A percentile compares a stretch with the other conserved stretches of the same genome.
These are phyloP conservation scores for Colletotrichum musicola DNA, from an alignment of 2,329 filamentous ascomycete species.

Conservation along the genomic window DNA sequence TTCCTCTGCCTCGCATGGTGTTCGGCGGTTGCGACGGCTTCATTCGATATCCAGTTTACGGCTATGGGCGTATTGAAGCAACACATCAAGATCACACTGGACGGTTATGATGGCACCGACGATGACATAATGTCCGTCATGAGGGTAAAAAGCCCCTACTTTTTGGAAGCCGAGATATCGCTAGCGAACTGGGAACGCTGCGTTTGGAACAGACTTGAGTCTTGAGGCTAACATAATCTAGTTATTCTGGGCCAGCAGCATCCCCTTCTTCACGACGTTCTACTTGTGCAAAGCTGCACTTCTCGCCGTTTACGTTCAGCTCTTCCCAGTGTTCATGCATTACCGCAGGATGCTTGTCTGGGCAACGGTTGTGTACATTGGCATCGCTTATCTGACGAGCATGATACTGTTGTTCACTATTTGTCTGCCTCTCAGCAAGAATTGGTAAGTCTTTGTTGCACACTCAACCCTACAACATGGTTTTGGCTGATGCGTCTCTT, in stretches of 20 bases:
- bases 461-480: too few relatives aligned
- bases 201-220: background rate
- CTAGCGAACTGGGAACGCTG: background rate
- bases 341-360: conserved; percentile 30
- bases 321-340: conserved; percentile 35
- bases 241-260: conserved; percentile 36
- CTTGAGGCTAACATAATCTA: background rate
- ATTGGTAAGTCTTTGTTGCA: conserved; percentile 8
- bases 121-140: conserved; percentile 5
- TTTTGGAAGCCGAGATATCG: background rate
- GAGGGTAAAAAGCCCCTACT: conserved; percentile 5
- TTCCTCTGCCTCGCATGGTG: conserved; percentile 34
- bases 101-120: conserved; percentile 28
- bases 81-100: conserved; percentile 26
- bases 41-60: conserved; percentile 36
- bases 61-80: conserved; percentile 33
- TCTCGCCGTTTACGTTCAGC: conserved; percentile 29
- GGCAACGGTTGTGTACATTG: conserved; percentile 21
- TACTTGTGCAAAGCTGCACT: conserved; percentile 36
- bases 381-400: conserved; percentile 27
- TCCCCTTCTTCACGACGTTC: conserved; percentile 33
- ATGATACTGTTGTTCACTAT: conserved; percentile 30
- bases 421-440: conserved; percentile 29
- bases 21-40: conserved; percentile 21
- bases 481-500: background rate